Conservation (phyloP, 2,329 filamentous ascomycete genomes). For the Aspergillus texensis region DNA sequence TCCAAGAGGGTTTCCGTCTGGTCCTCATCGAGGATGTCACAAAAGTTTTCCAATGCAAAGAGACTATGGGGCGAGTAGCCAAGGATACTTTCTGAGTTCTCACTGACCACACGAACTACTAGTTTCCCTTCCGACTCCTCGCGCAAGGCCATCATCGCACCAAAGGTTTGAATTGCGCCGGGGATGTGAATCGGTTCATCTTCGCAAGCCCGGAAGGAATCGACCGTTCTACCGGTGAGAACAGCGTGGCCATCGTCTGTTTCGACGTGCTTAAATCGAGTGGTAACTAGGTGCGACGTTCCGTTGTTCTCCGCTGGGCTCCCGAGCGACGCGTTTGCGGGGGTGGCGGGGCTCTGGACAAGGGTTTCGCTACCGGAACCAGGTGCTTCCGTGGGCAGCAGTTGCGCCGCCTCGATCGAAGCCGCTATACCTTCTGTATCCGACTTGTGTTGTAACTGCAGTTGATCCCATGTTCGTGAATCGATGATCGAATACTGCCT, state of each 20-base stretch:
- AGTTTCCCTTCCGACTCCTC: conserved; percentile 66
- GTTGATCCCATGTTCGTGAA: conserved; percentile 25
- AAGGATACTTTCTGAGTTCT: conserved; percentile 75
- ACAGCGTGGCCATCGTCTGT: conserved; percentile 79
- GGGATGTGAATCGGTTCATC: conserved; percentile 90
- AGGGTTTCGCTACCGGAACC: not conserved
- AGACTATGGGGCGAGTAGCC: conserved; percentile 77
- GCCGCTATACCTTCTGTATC: conserved; percentile 3
- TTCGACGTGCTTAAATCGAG: conserved; percentile 76
- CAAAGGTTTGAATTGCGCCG: conserved; percentile 78
- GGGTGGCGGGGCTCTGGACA: not conserved
- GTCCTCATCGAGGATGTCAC: conserved; percentile 81
- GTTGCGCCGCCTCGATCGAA: not conserved
- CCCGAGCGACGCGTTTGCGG: not conserved
- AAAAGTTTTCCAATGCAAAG: conserved; percentile 73
- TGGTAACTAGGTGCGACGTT: conserved; percentile 60
- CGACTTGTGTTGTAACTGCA: conserved; percentile 9
- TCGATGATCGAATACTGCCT: conserved; percentile 35
- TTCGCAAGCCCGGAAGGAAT: conserved; percentile 76
- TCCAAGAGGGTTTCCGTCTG: conserved; percentile 82
- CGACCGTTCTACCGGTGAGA: conserved; percentile 75
- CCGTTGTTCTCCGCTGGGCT: conserved; percentile 32
- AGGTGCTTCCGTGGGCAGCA: not conserved
- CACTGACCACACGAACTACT: conserved; percentile 72
- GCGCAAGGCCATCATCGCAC: conserved; percentile 72